phyloP scores from a whole-genome alignment of 192 early-diverging fungal genomes.

The Mortierella claussenii region DNA sequence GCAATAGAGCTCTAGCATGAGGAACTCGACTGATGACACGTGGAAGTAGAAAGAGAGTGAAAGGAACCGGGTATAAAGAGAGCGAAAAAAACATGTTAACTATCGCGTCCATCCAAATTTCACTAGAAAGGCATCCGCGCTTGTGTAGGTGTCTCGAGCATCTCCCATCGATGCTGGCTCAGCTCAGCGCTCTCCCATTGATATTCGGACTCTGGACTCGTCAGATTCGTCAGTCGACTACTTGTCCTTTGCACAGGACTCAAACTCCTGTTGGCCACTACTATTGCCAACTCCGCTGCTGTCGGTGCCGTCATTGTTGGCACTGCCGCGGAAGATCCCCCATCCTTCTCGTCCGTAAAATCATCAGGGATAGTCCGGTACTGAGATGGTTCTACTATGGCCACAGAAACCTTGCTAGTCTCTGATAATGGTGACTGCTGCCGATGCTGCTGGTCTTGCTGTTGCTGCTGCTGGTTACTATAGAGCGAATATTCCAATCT shows the following conservation, averaged over 20 bases:
- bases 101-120: no score
- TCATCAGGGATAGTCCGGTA: conserved; percentile 15
- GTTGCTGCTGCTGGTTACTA: no score
- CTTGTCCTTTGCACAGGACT: conserved; percentile 31
- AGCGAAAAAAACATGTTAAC: no score
- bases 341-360: background rate
- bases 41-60: no score
- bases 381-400: conserved; percentile 25
- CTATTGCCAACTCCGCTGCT: no score
- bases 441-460: background rate
- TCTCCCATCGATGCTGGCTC: conserved; percentile 36
- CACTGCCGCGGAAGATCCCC: background rate
- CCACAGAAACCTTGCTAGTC: conserved; percentile 1
- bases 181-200: conserved; percentile 45
- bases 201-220: conserved; percentile 30
- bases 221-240: conserved; percentile 39
- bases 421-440: conserved; percentile 2
- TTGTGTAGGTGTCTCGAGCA: conserved; percentile 12
- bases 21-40: no score
- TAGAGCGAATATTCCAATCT: no score
- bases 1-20: no score
- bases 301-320: background rate
- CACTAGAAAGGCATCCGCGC: no score
- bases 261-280: background rate
- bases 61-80: no score